These are phyloP conservation scores for Pezicula carpinea DNA, from an alignment of 2,329 filamentous ascomycete species.

Conservation along the genomic window DNA sequence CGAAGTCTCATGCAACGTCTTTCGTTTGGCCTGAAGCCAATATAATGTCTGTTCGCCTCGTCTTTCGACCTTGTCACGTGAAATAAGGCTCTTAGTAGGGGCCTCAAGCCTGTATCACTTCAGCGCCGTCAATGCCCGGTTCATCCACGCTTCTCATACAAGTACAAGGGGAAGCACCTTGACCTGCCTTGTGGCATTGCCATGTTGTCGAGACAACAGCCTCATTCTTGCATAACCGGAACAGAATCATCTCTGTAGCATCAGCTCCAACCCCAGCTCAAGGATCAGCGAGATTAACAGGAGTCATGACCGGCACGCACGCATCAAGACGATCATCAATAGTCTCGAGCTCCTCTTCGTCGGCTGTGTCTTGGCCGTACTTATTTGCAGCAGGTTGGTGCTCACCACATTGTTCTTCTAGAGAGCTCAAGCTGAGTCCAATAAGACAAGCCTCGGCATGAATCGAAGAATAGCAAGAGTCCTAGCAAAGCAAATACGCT, in stretches of 20 bases:
- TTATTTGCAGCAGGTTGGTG: not conserved
- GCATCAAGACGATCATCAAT: not conserved
- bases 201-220: not conserved
- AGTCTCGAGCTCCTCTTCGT: not conserved
- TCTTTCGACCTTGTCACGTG: too few species aligned
- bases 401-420: not conserved
- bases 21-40: too few species aligned
- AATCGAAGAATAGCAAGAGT: not conserved
- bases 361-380: constrained; percentile 1
- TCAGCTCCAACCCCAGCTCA: not conserved
- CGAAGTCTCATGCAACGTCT: too few species aligned
- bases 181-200: not conserved
- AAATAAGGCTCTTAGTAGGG: too few species aligned
- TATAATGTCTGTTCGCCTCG: too few species aligned
- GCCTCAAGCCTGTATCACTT: not conserved
- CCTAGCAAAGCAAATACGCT: not conserved
- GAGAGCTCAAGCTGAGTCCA: not conserved
- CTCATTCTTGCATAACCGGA: not conserved
- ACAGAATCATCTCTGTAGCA: not conserved
- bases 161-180: constrained; percentile 2
- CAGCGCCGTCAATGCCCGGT: not conserved
- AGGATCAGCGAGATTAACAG: not conserved
- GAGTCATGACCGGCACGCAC: not conserved
- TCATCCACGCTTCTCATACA: constrained; percentile 2
- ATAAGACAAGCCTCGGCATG: not conserved